Percentiles rank a stretch among this genome's conserved stretches.
These are phyloP conservation scores for Saccharomyces hybrid DNA, from an alignment of 1,139 yeast species.

Conservation along the genomic window DNA sequence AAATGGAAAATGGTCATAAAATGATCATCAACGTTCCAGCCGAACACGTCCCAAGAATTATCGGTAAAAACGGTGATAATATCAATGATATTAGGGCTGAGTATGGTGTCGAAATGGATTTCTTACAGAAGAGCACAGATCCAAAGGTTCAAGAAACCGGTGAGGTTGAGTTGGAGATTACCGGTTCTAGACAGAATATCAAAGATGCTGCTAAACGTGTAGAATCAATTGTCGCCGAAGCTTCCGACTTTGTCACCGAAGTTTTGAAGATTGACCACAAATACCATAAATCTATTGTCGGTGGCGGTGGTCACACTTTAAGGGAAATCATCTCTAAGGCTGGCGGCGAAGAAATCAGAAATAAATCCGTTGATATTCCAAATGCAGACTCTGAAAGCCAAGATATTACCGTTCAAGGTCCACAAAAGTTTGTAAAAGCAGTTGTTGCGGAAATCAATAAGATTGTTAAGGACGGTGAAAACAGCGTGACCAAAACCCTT, in stretches of 20 bases:
- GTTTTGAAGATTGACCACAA: constrained; percentile 63
- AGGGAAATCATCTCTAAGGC: constrained; percentile 71
- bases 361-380: constrained; percentile 67
- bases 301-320: constrained; percentile 70
- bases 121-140: constrained; percentile 42
- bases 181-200: constrained; percentile 78
- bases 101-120: constrained; percentile 67
- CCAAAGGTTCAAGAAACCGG: constrained; percentile 36
- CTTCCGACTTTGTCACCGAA: constrained; percentile 57
- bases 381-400: constrained; percentile 58
- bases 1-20: constrained; percentile 76
- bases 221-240: constrained; percentile 55
- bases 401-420: constrained; percentile 65
- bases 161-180: constrained; percentile 55
- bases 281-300: constrained; percentile 74
- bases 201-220: constrained; percentile 64
- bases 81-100: constrained; percentile 79
- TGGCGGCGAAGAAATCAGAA: constrained; percentile 55
- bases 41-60: constrained; percentile 70
- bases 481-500: constrained; percentile 48
- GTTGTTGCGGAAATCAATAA: constrained; percentile 58
- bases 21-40: constrained; percentile 58
- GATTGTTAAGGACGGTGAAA: constrained; percentile 60
- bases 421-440: constrained; percentile 63
- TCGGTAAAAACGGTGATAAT: constrained; percentile 82